Evolutionary conservation across 1,139 yeast species (phyloP), one percentile per base, ranked within the genome.

Genomic region (Pichia sp.): DNA sequence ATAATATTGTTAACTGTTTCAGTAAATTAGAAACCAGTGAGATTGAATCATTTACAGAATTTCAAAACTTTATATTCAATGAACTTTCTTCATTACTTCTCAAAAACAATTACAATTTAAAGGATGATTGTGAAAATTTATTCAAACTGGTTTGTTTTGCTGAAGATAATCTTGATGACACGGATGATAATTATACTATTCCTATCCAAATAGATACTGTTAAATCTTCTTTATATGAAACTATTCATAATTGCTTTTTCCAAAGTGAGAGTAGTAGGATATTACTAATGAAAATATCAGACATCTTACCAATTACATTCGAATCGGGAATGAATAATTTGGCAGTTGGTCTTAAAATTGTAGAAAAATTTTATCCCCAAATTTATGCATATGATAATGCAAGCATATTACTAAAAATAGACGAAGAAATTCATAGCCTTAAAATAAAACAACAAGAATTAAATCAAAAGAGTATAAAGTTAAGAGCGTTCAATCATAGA

Each of bases 311-410:
- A 1, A 56, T 76, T 24, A 54, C 68, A 2, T 56, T 74, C 27
- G 63, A 62, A 16, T 50, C 58, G 0, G 65, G 64, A 1, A 69
- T 69, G 26, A 64, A 68, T 7, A 67, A 68, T 15, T 59, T 63
- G 25, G 43, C 56, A 18, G 60, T 65, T 4, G 75, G 75, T 0
- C 58, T 73, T 41, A 57, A 58, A 13, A 43, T 73, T 18, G 66
- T 68, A 2, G 60, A 64, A 6, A 54, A 53, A 15, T 69, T 75
- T 57, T 74, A 71, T 48, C 80, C 80, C 0, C 76, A 72, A 47
- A 60, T 77, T 8, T 76, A 71, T 55, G 61, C 73, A 0, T 61
- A 64, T 30, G 55, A 56, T 20, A 46, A 54, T 25, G 43, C 34
- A 24, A 34, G 47, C 23, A 38, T 60, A 7, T 49, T 62, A 9